Conservation (phyloP, 768 basidiomycete species). For the Phaffia australis region DNA sequence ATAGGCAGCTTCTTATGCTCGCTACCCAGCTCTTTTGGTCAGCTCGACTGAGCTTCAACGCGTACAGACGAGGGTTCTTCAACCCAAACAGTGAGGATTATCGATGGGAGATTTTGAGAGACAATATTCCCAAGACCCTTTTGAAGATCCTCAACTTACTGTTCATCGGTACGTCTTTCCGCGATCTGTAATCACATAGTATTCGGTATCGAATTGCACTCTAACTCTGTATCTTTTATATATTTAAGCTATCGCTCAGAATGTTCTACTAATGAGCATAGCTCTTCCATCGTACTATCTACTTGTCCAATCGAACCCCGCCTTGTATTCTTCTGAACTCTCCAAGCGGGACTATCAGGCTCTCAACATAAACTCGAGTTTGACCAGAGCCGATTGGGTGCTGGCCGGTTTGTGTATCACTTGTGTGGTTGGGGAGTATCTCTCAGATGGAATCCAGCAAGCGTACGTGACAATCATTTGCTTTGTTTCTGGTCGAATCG, state of each 20-base stretch:
- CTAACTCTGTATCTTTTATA: neutral
- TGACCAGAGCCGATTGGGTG: slow-evolving; percentile 7
- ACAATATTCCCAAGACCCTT: slow-evolving; percentile 4
- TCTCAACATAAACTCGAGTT: slow-evolving; percentile 15
- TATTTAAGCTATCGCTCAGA: slow-evolving; percentile 20
- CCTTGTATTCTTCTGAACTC: neutral
- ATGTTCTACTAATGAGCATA: slow-evolving; percentile 19
- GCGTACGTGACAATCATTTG: neutral
- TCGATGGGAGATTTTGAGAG: slow-evolving; percentile 4
- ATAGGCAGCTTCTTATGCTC: slow-evolving; percentile 13
- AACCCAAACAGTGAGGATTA: slow-evolving; percentile 20
- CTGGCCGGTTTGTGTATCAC: slow-evolving; percentile 1
- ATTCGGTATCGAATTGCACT: neutral
- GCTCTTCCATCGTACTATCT: slow-evolving; percentile 20
- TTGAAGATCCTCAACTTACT: slow-evolving; percentile 16
- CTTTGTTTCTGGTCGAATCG: too few relatives aligned
- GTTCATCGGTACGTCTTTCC: slow-evolving; percentile 20
- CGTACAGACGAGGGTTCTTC: slow-evolving; percentile 24
- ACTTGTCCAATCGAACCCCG: slow-evolving; percentile 19
- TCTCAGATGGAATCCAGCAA: slow-evolving; percentile 23
- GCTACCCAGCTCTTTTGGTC: slow-evolving; percentile 20
- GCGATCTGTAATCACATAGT: neutral
- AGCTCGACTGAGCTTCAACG: slow-evolving; percentile 17
- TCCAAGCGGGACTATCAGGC: slow-evolving; percentile 11
- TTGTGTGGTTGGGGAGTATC: slow-evolving; percentile 16